These are phyloP conservation scores for Phylloporus arenicola DNA, from an alignment of 768 basidiomycete species.

Conservation along the genomic window DNA sequence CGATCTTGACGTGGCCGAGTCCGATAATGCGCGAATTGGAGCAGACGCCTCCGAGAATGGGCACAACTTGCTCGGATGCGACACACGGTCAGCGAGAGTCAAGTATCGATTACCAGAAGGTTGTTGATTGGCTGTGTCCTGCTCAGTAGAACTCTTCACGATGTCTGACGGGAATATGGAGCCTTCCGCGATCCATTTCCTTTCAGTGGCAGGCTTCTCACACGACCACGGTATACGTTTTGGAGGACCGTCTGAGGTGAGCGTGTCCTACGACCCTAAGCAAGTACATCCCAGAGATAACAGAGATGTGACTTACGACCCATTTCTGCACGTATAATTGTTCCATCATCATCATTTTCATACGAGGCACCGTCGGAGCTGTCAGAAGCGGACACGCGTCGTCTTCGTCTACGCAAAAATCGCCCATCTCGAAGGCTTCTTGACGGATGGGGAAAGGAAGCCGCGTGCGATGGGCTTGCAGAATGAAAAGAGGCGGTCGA, in stretches of 20 bases:
- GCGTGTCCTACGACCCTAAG: conserved; percentile 13
- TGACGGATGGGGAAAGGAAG: conserved; percentile 20
- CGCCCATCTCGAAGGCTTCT: conserved; percentile 17
- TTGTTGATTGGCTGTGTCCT: conserved; percentile 1
- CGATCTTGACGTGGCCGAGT: background rate
- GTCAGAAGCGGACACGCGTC: conserved; percentile 16
- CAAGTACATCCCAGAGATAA: conserved; percentile 6
- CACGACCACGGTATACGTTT: conserved; percentile 28
- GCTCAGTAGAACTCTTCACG: conserved; percentile 4
- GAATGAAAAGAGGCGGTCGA: conserved; percentile 26
- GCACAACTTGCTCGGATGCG: conserved; percentile 1
- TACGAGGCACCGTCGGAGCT: conserved; percentile 32
- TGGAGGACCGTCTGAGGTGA: conserved; percentile 19
- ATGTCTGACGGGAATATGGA: conserved; percentile 24
- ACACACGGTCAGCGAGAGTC: background rate
- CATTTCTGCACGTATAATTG: conserved; percentile 31
- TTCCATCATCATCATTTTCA: conserved; percentile 33
- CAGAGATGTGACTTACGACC: conserved; percentile 25
- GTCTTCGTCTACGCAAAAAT: conserved; percentile 18
- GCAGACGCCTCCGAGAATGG: conserved; percentile 2
- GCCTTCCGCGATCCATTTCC: conserved; percentile 28
- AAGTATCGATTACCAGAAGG: background rate
- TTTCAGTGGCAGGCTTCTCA: conserved; percentile 16
- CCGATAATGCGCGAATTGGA: background rate
- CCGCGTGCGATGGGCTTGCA: conserved; percentile 19